These are phyloP conservation scores for Alternaria dauci DNA, from an alignment of 2,329 filamentous ascomycete genomes.

Conservation along the genomic window DNA sequence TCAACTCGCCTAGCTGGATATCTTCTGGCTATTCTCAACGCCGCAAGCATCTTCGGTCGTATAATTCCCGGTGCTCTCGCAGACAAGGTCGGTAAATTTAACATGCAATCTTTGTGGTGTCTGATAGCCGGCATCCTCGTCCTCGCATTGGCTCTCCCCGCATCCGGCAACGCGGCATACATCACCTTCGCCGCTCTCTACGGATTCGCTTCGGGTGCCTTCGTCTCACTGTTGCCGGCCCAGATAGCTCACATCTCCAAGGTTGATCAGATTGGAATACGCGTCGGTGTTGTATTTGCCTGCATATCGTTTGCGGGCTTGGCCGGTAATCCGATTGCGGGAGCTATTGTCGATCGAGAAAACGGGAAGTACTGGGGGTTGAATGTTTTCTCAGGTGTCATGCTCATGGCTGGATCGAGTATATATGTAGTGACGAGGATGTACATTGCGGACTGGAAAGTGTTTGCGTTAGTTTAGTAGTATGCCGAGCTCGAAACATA, in stretches of 20 bases:
- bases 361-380: slow-evolving; percentile 65
- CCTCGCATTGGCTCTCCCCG: slow-evolving; percentile 59
- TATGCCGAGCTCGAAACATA: neutral
- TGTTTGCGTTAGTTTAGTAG: neutral
- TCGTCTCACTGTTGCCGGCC: slow-evolving; percentile 58
- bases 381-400: slow-evolving; percentile 71
- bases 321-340: slow-evolving; percentile 59
- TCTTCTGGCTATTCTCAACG: slow-evolving; percentile 62
- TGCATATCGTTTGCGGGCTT: slow-evolving; percentile 56
- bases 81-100: slow-evolving; percentile 64
- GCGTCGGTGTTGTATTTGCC: slow-evolving; percentile 62
- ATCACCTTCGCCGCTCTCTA: slow-evolving; percentile 59
- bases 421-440: slow-evolving; percentile 42
- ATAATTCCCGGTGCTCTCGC: slow-evolving; percentile 63
- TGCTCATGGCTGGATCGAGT: slow-evolving; percentile 56
- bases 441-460: slow-evolving; percentile 39
- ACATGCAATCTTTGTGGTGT: slow-evolving; percentile 50
- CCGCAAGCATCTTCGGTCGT: slow-evolving; percentile 61
- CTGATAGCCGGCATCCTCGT: slow-evolving; percentile 54
- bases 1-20: slow-evolving; percentile 59
- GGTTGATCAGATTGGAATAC: slow-evolving; percentile 64
- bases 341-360: slow-evolving; percentile 59
- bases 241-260: slow-evolving; percentile 54
- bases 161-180: slow-evolving; percentile 54
- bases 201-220: slow-evolving; percentile 62